A percentile compares a stretch with the other conserved stretches of the same genome.
phyloP scores from a whole-genome alignment of 2,329 filamentous ascomycete genomes.

The Dothistroma septosporum region DNA sequence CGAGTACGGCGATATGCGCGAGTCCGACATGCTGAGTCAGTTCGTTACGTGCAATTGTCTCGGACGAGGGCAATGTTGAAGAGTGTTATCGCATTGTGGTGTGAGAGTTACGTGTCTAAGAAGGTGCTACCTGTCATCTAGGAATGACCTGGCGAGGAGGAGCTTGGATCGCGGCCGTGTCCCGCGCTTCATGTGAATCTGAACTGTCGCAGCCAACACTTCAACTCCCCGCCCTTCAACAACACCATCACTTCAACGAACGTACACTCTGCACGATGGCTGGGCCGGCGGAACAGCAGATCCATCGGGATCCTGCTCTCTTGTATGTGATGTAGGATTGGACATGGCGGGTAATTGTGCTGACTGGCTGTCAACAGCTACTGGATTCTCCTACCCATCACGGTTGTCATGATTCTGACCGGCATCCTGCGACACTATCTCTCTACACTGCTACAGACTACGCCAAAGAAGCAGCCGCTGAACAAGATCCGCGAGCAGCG shows the following conservation, averaged over 20 bases:
- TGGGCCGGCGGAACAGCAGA: constrained; percentile 83
- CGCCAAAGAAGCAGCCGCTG: constrained; percentile 76
- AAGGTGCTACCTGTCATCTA: background rate
- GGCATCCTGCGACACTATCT: constrained; percentile 96
- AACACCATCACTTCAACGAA: background rate
- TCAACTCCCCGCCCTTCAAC: background rate
- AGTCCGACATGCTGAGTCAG: constrained; percentile 28
- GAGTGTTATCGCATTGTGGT: constrained; percentile 7
- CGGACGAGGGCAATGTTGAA: background rate
- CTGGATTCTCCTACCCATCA: constrained; percentile 98
- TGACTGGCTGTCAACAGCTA: constrained; percentile 58
- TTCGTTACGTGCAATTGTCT: background rate
- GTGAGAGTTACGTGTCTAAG: background rate
- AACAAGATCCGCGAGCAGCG: constrained; percentile 78
- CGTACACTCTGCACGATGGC: constrained; percentile 57
- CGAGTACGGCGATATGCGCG: constrained; percentile 35
- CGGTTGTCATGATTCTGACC: constrained; percentile 94
- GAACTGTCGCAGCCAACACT: background rate
- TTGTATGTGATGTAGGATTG: constrained; percentile 61
- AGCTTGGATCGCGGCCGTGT: background rate
- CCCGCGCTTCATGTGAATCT: constrained; percentile 13
- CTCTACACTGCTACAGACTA: constrained; percentile 78
- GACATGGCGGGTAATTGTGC: constrained; percentile 21
- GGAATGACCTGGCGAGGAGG: background rate
- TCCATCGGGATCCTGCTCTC: constrained; percentile 95